Conservation (phyloP, 257 asterid species). For the Osmanthus fragrans region DNA sequence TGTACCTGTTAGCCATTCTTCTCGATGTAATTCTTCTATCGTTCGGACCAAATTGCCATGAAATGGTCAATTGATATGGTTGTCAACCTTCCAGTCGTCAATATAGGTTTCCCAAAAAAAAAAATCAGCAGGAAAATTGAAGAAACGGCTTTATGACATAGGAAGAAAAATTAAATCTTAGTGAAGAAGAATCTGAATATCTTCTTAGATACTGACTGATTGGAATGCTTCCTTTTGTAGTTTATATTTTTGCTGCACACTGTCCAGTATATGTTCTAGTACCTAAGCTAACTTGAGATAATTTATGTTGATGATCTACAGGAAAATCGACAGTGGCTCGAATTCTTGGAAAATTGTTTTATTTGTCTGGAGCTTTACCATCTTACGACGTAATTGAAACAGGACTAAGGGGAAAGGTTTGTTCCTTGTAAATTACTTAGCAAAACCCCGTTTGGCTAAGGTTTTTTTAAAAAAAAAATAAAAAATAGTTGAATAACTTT, state of each 20-base stretch:
- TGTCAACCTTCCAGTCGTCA: neutral
- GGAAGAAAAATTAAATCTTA: too few species aligned
- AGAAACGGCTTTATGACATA: neutral
- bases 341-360: conserved; percentile 52
- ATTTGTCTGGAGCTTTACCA: conserved; percentile 45
- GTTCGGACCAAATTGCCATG: neutral
- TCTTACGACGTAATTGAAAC: conserved; percentile 48
- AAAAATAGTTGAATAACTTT: neutral
- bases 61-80: neutral
- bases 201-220: neutral
- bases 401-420: conserved; percentile 43
- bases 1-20: neutral
- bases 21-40: neutral
- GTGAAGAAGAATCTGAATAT: neutral
- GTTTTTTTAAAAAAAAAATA: neutral
- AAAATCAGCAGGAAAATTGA: neutral
- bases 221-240: neutral
- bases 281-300: conserved; percentile 6
- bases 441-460: neutral
- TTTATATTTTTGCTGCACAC: neutral
- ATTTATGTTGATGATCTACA: conserved; percentile 11
- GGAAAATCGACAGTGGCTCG: conserved; percentile 56
- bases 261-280: neutral
- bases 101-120: neutral
- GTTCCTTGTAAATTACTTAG: neutral